These are phyloP conservation scores for Cicer judaicum DNA, from an alignment of 306 rosid species.

Conservation along the genomic window DNA sequence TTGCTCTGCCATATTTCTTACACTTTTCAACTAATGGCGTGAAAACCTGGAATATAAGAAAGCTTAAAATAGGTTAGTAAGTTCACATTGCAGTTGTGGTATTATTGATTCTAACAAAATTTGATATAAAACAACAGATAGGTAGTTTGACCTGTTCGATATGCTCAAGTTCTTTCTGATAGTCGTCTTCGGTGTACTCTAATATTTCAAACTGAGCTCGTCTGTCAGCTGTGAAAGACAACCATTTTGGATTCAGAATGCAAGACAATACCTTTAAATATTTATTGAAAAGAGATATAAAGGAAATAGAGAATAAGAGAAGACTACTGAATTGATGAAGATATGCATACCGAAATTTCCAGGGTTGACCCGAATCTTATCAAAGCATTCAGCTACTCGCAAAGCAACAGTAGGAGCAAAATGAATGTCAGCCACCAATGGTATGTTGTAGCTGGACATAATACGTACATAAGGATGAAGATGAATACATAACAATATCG, in stretches of 20 bases:
- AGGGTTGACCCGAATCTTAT: conserved; percentile 92
- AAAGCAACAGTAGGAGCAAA: conserved; percentile 87
- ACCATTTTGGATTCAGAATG: conserved; percentile 44
- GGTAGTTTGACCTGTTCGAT: conserved; percentile 74
- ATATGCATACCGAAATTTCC: conserved; percentile 80
- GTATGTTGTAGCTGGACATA: conserved; percentile 76
- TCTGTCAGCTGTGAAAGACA: conserved; percentile 81
- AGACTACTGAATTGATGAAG: conserved; percentile 2
- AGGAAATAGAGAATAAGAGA: conserved; percentile 6
- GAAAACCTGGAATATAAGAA: conserved; percentile 67
- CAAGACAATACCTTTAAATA: background rate
- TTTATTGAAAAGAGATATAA: background rate
- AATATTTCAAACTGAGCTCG: conserved; percentile 92
- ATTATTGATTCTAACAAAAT: conserved; percentile 11
- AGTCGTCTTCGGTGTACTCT: conserved; percentile 92
- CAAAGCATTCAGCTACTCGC: conserved; percentile 93
- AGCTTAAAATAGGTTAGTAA: conserved; percentile 34
- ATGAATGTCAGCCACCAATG: conserved; percentile 90
- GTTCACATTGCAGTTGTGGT: conserved; percentile 10
- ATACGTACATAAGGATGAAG: conserved; percentile 26
- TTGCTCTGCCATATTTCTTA: conserved; percentile 97
- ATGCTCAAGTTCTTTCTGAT: conserved; percentile 97
- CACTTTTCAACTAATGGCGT: conserved; percentile 95
- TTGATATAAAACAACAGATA: conserved; percentile 13
- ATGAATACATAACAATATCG: conserved; percentile 26